A percentile compares a stretch with the other conserved stretches of the same genome.
phyloP scores from a whole-genome alignment of 2,329 filamentous ascomycete species.

The Stagonosporopsis vannaccii region DNA sequence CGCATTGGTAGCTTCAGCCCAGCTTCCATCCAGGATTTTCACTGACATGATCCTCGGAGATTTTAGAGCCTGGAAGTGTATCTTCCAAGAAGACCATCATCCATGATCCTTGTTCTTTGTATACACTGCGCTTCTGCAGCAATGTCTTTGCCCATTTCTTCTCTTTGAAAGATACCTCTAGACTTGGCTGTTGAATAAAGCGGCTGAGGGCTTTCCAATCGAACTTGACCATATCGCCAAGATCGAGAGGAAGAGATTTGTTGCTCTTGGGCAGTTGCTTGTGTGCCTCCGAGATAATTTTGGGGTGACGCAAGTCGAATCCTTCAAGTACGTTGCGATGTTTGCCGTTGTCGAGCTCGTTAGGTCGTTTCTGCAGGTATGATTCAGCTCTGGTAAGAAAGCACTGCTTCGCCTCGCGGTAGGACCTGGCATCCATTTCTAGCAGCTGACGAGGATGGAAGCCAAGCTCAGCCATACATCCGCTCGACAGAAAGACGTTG shows the following conservation, averaged over 20 bases:
- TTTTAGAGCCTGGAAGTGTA: conserved; percentile 6
- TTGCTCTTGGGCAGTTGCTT: background rate
- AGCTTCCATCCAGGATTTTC: conserved; percentile 15
- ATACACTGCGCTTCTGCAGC: conserved; percentile 14
- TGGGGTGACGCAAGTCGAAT: conserved; percentile 18
- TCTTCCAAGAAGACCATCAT: conserved; percentile 19
- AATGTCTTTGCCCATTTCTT: conserved; percentile 15
- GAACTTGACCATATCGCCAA: conserved; percentile 11
- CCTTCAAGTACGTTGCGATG: background rate
- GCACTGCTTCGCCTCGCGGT: background rate
- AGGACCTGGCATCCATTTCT: background rate
- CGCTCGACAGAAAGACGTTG: conserved; percentile 11
- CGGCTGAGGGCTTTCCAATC: conserved; percentile 18
- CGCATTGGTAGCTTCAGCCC: background rate
- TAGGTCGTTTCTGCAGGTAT: conserved; percentile 9
- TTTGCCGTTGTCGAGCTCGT: conserved; percentile 11
- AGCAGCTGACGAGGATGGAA: conserved; percentile 10
- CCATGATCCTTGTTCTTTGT: conserved; percentile 19
- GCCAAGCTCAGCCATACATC: conserved; percentile 9
- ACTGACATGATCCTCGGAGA: conserved; percentile 7
- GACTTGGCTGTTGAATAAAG: conserved; percentile 10
- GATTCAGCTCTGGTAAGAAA: background rate
- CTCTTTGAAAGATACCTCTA: conserved; percentile 8
- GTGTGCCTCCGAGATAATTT: conserved; percentile 3
- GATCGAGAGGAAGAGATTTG: conserved; percentile 9